Percentiles rank a stretch among this genome's conserved stretches.
These are phyloP conservation scores for Russula dissimulans DNA, from an alignment of 768 basidiomycete species.

Conservation along the genomic window DNA sequence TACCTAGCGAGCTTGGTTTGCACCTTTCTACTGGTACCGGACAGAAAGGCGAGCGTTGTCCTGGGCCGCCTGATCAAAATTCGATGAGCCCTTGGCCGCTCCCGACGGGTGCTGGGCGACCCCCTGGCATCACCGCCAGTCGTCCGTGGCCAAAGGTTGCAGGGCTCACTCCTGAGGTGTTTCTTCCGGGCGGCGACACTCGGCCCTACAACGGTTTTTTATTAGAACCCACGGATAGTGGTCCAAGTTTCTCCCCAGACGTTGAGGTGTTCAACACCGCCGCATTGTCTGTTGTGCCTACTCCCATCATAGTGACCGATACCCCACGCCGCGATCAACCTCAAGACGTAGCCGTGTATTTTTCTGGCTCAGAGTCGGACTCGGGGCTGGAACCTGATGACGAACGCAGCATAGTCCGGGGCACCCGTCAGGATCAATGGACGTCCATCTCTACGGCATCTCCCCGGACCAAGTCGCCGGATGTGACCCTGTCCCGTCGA, in stretches of 20 bases:
- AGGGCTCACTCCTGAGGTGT: neutral
- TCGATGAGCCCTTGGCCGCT: neutral
- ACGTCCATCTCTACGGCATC: neutral
- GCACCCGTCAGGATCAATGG: constrained; percentile 2
- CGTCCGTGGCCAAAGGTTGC: constrained; percentile 3
- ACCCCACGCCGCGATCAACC: neutral
- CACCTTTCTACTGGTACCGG: neutral
- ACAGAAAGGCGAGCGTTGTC: neutral
- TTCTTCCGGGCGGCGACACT: neutral
- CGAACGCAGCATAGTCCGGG: constrained; percentile 3
- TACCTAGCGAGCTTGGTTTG: neutral
- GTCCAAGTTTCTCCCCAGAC: neutral
- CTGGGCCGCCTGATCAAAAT: neutral
- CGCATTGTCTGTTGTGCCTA: neutral
- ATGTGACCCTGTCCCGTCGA: neutral
- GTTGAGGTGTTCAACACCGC: neutral
- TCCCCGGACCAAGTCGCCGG: constrained; percentile 3
- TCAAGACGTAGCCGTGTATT: neutral
- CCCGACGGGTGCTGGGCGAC: neutral
- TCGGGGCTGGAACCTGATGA: constrained; percentile 9
- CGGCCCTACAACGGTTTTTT: constrained; percentile 1
- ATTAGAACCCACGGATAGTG: neutral
- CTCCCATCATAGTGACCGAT: constrained; percentile 1
- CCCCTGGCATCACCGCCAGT: neutral
- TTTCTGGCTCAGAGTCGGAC: constrained; percentile 15